Base-by-base conservation (phyloP, 1,139 yeast genomes). In the Pichia sorboxylosa region DNA sequence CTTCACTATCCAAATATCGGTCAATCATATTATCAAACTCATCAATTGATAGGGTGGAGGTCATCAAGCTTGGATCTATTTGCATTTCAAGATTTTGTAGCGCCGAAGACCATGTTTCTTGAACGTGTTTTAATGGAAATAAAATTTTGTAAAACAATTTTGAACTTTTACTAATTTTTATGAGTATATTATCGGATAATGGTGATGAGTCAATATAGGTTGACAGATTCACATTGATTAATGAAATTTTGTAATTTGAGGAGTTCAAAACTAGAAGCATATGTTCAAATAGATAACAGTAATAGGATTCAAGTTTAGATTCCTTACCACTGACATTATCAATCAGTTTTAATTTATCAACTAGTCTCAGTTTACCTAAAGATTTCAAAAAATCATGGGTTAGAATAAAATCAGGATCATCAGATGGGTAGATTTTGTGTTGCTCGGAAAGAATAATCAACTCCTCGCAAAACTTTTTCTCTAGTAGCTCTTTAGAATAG, bases 51-150 rank as follows among this genome's bases (percentile, higher is more conserved):
- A 59, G 30, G 0, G 61, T 53, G 0, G 58, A 48, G 4, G 63
- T 52, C 1, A 59, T 27, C 13, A 48, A 33, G 2, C 40, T 38
- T 3, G 44, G 40, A 11, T 55, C 50, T 32, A 58, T 54, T 13
- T 45, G 45, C 11, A 50, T 43, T 10, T 49, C 51, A 35, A 41
- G 30, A 28, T 57, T 52, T 24, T 53, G 50, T 7, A 61, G 39
- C 1, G 55, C 63, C 10, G 54, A 45, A 4, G 47, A 44, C 66
- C 66, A 61, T 44, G 57, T 60, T 33, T 54, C 55, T 21, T 57
- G 33, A 3, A 57, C 41, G n/a, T 40, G 36, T 2, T 21, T 30
- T 6, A 18, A 16, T 2, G 27, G 8, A 9, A 37, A 39, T 3
- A 28, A 13, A n/a, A 41, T 48, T 32, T 7, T 49, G 40, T 20